Percentiles rank a stretch among this genome's conserved stretches.
These are phyloP conservation scores for Sporothrix sp. DNA, from an alignment of 2,329 filamentous ascomycete genomes.

Conservation along the genomic window DNA sequence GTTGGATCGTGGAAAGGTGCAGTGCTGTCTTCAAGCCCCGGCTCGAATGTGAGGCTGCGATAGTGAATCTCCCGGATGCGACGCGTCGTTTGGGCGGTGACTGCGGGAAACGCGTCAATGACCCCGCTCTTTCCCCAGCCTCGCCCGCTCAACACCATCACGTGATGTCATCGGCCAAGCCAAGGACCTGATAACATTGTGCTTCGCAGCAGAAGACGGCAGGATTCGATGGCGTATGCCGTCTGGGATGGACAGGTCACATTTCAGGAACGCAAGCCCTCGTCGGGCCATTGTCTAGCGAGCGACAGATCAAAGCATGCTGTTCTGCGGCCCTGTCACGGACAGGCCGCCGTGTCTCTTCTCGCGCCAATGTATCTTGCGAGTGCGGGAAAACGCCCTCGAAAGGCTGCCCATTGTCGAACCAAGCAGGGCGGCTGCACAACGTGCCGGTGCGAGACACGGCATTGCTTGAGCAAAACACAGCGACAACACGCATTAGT, in stretches of 20 bases:
- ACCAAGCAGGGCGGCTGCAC: not conserved
- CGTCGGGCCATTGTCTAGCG: too few relatives aligned
- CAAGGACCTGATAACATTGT: too few relatives aligned
- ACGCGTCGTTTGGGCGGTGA: conserved; percentile 4
- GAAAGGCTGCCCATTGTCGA: not conserved
- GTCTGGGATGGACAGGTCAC: too few relatives aligned
- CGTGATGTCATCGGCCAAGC: too few relatives aligned
- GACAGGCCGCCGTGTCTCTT: too few relatives aligned
- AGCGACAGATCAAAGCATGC: too few relatives aligned
- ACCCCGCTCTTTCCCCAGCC: conserved; percentile 8
- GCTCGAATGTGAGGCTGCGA: conserved; percentile 5
- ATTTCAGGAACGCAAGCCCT: too few relatives aligned
- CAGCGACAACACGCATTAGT: not conserved
- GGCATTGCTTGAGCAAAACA: not conserved
- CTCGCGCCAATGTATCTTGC: not conserved
- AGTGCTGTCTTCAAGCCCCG: not conserved
- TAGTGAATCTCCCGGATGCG: not conserved
- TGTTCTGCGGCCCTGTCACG: too few relatives aligned
- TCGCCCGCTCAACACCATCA: too few relatives aligned
- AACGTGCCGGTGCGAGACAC: not conserved
- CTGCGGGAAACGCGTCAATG: conserved; percentile 5
- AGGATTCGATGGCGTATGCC: too few relatives aligned
- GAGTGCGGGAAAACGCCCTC: not conserved
- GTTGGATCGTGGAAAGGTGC: not conserved
- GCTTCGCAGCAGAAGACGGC: too few relatives aligned